Evolutionary conservation across 441 rosid species (phyloP).

Genomic region (Pelargonium citronellum): DNA sequence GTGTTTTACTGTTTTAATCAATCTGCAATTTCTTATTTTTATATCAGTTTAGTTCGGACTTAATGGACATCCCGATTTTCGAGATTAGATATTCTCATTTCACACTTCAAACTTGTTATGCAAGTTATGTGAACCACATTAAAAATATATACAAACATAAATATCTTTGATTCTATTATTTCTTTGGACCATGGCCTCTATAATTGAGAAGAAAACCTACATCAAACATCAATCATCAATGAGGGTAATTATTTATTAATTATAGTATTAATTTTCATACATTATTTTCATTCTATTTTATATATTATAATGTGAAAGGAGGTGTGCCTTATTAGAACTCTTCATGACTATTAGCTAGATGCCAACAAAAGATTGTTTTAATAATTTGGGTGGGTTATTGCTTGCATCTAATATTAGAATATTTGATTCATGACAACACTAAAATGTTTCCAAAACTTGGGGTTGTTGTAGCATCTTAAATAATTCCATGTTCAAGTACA

Average conservation of each 20-base stretch:
- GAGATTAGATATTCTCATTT: not conserved
- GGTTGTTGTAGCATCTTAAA: not conserved
- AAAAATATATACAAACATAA: not conserved
- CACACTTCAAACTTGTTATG: not conserved
- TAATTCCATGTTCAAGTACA: not conserved
- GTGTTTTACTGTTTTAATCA: too few species aligned
- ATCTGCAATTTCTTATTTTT: too few species aligned
- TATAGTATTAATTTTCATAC: not conserved
- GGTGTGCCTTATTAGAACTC: constrained; percentile 4
- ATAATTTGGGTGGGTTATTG: not conserved
- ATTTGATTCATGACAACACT: not conserved
- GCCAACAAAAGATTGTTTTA: not conserved
- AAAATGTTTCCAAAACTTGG: not conserved
- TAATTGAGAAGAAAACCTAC: not conserved
- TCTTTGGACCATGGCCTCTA: too few species aligned
- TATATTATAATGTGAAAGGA: not conserved
- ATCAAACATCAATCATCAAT: not conserved
- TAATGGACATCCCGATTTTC: not conserved
- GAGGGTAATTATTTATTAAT: not conserved
- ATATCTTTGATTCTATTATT: too few species aligned
- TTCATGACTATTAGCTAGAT: not conserved
- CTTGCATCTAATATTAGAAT: constrained; percentile 5
- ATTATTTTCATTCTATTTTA: not conserved
- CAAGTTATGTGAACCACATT: constrained; percentile 4
- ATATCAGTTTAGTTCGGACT: too few species aligned